phyloP scores from a whole-genome alignment of 2,329 filamentous ascomycete species.

The Helotiales sp. region DNA sequence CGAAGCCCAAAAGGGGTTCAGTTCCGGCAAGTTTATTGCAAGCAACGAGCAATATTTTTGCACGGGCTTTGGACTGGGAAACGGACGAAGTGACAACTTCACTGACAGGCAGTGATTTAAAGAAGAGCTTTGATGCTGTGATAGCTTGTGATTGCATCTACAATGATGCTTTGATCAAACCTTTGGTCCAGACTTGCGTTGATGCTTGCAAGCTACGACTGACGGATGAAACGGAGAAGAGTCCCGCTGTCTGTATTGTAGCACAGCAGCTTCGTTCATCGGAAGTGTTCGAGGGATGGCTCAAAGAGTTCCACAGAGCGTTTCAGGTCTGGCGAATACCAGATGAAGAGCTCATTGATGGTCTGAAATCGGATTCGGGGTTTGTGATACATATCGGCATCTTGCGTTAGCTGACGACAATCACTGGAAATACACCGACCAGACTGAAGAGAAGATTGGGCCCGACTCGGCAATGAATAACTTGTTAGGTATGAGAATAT shows the following conservation, averaged over 20 bases:
- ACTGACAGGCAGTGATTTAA: conserved; percentile 36
- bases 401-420: conserved; percentile 7
- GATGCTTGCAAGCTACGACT: conserved; percentile 70
- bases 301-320: conserved; percentile 65
- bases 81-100: conserved; percentile 57
- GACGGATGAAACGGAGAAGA: conserved; percentile 27
- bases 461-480: neutral
- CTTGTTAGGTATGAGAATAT: too few species aligned
- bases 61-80: conserved; percentile 84
- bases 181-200: conserved; percentile 80
- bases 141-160: conserved; percentile 94
- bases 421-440: too few species aligned
- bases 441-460: neutral
- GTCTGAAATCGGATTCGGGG: conserved; percentile 67
- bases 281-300: conserved; percentile 84
- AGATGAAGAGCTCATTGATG: conserved; percentile 61
- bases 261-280: conserved; percentile 88
- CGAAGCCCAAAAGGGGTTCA: conserved; percentile 33
- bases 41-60: conserved; percentile 52
- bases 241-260: conserved; percentile 75
- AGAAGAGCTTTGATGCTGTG: conserved; percentile 68
- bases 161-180: conserved; percentile 83
- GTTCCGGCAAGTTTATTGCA: neutral
- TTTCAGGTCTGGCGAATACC: conserved; percentile 82
- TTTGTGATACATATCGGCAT: conserved; percentile 84